A percentile compares a stretch with the other conserved stretches of the same genome.
phyloP scores from a whole-genome alignment of 257 asterid genomes.

The Solanum raphanifolium region DNA sequence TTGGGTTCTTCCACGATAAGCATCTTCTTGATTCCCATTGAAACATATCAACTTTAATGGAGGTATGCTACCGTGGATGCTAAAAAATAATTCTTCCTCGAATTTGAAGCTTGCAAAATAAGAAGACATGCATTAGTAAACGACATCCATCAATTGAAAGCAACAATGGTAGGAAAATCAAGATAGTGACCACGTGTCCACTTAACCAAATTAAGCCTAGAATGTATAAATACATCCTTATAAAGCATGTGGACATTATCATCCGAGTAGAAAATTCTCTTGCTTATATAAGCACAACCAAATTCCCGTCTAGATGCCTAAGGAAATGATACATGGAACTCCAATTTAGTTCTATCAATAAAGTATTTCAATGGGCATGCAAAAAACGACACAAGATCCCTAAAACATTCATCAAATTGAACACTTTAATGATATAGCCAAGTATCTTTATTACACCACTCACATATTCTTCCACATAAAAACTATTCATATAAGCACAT shows the following conservation, averaged over 20 bases:
- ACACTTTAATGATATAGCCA: neutral
- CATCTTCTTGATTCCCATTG: neutral
- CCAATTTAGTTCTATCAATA: neutral
- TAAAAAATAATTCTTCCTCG: neutral
- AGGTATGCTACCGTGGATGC: neutral
- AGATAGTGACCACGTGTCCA: neutral
- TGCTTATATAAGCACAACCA: neutral
- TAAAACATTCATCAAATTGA: neutral
- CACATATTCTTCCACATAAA: neutral
- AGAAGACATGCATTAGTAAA: neutral
- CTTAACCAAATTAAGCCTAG: neutral
- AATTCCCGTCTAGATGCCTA: neutral
- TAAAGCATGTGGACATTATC: neutral
- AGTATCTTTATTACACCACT: neutral
- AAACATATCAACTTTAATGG: neutral
- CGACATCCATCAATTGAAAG: neutral
- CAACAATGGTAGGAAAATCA: neutral
- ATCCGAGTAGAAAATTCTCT: neutral
- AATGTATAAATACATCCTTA: neutral
- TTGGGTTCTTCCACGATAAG: neutral
- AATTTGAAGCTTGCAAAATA: neutral
- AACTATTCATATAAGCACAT: neutral
- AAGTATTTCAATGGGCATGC: neutral
- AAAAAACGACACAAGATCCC: neutral
- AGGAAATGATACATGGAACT: neutral